Evolutionary conservation across 2,329 filamentous ascomycete genomes (phyloP).

Genomic region (Aspergillus sp.): DNA sequence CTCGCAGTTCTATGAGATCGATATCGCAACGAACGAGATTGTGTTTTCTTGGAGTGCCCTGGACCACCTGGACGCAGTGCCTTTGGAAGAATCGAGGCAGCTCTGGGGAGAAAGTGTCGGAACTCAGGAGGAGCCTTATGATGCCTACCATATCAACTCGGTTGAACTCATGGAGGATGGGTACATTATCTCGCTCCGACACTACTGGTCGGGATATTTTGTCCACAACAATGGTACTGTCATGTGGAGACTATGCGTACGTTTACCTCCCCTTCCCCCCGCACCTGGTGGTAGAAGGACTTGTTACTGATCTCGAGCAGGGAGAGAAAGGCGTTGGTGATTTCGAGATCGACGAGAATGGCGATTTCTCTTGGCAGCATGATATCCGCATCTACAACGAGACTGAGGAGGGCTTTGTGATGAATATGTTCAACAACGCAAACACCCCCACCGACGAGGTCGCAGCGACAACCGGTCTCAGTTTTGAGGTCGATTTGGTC

Average conservation of each 20-base stretch:
- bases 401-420: conserved; percentile 31
- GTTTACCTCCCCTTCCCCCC: not conserved
- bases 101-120: conserved; percentile 18
- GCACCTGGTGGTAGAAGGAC: not conserved
- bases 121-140: conserved; percentile 29
- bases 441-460: conserved; percentile 25
- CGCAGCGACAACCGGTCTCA: conserved; percentile 23
- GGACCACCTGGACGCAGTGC: conserved; percentile 33
- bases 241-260: conserved; percentile 28
- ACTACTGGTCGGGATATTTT: conserved; percentile 35
- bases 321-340: conserved; percentile 27
- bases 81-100: conserved; percentile 28
- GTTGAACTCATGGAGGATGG: conserved; percentile 32
- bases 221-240: conserved; percentile 31
- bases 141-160: conserved; percentile 39
- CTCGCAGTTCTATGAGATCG: conserved; percentile 35
- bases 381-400: conserved; percentile 37
- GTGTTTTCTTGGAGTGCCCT: conserved; percentile 35
- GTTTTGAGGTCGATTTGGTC: conserved; percentile 22
- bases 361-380: conserved; percentile 34
- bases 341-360: conserved; percentile 22
- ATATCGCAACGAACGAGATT: conserved; percentile 34
- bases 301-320: conserved; percentile 3
- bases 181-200: conserved; percentile 37
- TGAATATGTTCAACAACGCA: conserved; percentile 35